Percentiles rank a stretch among this genome's conserved stretches.
Evolutionary conservation across 2,329 filamentous ascomycete species (phyloP).

Genomic region (Alternaria sp.): DNA sequence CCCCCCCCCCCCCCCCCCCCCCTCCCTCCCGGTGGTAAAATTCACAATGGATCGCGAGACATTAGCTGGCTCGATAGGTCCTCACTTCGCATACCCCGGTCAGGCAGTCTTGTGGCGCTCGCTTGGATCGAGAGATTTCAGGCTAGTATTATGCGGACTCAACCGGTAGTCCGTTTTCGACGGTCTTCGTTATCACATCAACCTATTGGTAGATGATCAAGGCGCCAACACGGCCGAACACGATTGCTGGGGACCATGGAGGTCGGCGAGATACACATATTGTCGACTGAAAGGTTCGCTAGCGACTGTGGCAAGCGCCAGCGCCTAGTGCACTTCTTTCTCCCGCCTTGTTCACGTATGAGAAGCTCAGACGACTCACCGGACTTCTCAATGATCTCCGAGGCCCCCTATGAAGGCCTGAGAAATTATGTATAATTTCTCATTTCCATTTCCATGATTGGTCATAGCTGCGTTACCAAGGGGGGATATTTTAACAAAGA

Average conservation of each 20-base stretch:
- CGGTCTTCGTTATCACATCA: not conserved
- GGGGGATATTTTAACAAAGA: not conserved
- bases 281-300: not conserved
- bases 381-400: not conserved
- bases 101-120: not conserved
- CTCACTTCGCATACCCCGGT: not conserved
- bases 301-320: not conserved
- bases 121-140: not conserved
- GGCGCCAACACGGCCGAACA: not conserved
- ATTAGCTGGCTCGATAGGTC: not conserved
- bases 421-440: not conserved
- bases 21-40: too few relatives aligned
- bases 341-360: not conserved
- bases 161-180: not conserved
- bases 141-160: not conserved
- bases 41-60: not conserved
- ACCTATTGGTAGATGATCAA: not conserved
- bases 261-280: not conserved
- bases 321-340: not conserved
- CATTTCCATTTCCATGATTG: not conserved
- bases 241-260: not conserved
- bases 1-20: too few relatives aligned
- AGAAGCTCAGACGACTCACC: not conserved
- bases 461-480: not conserved
- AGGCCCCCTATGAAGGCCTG: not conserved